phyloP scores from a whole-genome alignment of 345 rosid genomes.

The Stellera chamaejasme region DNA sequence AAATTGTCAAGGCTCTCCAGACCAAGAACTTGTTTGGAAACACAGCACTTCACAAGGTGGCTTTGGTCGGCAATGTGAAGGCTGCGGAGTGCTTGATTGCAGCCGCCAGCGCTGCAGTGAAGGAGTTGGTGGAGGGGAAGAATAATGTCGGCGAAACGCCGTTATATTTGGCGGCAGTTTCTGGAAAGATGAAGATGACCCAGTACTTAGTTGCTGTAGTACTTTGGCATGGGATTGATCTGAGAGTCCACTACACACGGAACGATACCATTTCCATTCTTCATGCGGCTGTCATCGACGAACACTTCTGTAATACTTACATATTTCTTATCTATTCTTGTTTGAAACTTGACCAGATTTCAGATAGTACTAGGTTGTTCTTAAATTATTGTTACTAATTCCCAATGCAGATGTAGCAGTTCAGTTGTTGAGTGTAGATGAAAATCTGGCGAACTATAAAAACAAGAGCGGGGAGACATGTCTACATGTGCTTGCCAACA shows the following conservation, averaged over 20 bases:
- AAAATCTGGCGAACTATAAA: slow-evolving; percentile 2
- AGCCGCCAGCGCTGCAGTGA: background rate
- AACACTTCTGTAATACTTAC: slow-evolving; percentile 14
- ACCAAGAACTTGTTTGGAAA: slow-evolving; percentile 8
- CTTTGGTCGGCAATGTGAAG: slow-evolving; percentile 7
- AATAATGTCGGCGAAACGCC: slow-evolving; percentile 22
- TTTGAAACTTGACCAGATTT: no score
- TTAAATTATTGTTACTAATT: background rate
- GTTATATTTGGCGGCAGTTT: slow-evolving; percentile 12
- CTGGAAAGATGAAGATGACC: slow-evolving; percentile 5
- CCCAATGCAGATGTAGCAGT: slow-evolving; percentile 14
- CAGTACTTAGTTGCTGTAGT: background rate
- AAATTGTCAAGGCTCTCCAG: background rate
- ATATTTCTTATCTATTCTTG: no score
- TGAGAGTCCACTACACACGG: background rate
- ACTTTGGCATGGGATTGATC: background rate
- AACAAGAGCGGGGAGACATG: slow-evolving; percentile 10
- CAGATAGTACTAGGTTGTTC: no score
- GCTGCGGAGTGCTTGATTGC: background rate
- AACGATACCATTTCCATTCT: slow-evolving; percentile 16
- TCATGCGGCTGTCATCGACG: slow-evolving; percentile 15
- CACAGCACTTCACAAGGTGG: slow-evolving; percentile 19
- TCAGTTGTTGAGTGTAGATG: slow-evolving; percentile 2
- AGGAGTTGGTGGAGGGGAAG: background rate
- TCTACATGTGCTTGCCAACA: slow-evolving; percentile 14